Evolutionary conservation across 2,329 filamentous ascomycete genomes (phyloP).

Genomic region (Penicillium sp.): DNA sequence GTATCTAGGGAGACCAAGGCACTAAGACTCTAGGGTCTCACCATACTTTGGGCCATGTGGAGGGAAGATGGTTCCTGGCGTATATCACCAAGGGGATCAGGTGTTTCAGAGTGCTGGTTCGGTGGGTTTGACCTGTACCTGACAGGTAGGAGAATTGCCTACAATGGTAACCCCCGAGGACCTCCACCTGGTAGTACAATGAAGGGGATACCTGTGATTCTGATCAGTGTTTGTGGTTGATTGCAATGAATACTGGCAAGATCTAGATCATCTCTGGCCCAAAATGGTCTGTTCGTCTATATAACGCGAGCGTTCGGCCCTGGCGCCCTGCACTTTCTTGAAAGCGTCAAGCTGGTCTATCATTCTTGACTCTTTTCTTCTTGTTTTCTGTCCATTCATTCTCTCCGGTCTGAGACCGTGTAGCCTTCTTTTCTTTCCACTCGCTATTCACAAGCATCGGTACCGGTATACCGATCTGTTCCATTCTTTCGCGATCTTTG

Average conservation of each 20-base stretch:
- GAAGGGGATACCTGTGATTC: background rate
- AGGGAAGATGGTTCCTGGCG: constrained; percentile 11
- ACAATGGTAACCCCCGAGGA: background rate
- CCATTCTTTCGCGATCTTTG: constrained; percentile 18
- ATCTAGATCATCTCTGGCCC: constrained; percentile 9
- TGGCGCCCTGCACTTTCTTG: constrained; percentile 1
- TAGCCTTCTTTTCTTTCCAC: constrained; percentile 15
- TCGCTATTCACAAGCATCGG: constrained; percentile 20
- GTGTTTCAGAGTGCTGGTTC: constrained; percentile 21
- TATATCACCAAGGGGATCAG: constrained; percentile 14
- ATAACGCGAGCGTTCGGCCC: constrained; percentile 13
- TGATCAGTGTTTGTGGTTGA: constrained; percentile 23
- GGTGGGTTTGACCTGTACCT: constrained; percentile 8
- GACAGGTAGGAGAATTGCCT: constrained; percentile 10
- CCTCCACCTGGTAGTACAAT: background rate
- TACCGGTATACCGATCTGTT: constrained; percentile 28
- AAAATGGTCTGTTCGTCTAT: constrained; percentile 9
- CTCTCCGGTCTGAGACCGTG: constrained; percentile 29
- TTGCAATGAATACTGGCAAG: constrained; percentile 13
- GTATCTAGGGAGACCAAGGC: constrained; percentile 1
- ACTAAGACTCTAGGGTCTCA: constrained; percentile 7
- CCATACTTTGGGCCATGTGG: constrained; percentile 15
- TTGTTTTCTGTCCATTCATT: constrained; percentile 24
- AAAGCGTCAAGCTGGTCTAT: constrained; percentile 22
- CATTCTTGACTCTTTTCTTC: constrained; percentile 22